phyloP scores from a whole-genome alignment of 1,284 basidiomycete genomes.

The Exobasidium cylindrosporum region DNA sequence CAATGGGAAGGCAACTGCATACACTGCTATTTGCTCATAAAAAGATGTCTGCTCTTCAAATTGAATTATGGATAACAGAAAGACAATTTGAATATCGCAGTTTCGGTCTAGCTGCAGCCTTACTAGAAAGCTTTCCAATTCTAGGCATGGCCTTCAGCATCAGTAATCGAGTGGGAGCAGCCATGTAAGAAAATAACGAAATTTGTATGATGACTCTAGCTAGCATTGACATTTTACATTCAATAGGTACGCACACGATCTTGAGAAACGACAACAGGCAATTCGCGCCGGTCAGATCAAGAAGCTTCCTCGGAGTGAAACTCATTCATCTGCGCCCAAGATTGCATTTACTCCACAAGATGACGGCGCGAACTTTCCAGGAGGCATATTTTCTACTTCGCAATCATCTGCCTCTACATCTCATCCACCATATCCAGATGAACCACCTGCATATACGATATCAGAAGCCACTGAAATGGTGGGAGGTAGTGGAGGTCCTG shows the following conservation, averaged over 20 bases:
- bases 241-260: constrained; percentile 44
- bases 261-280: constrained; percentile 51
- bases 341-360: constrained; percentile 6
- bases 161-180: constrained; percentile 53
- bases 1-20: constrained; percentile 34
- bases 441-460: constrained; percentile 8
- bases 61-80: constrained; percentile 50
- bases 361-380: background rate
- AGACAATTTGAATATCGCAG: constrained; percentile 38
- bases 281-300: constrained; percentile 25
- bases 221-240: background rate
- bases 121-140: constrained; percentile 48
- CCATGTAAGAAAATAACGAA: constrained; percentile 14
- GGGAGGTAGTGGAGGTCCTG: constrained; percentile 9
- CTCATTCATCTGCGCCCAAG: constrained; percentile 8
- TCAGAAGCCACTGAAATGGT: constrained; percentile 6
- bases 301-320: constrained; percentile 16
- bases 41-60: constrained; percentile 45
- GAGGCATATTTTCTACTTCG: background rate
- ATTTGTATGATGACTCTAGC: background rate
- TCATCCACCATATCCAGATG: background rate
- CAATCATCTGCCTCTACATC: background rate
- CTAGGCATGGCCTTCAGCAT: constrained; percentile 46
- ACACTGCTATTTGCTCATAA: constrained; percentile 44
- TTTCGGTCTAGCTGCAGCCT: constrained; percentile 45